Evolutionary conservation across 108 stramenopile species (phyloP).

Genomic region (Skeletonema potamos): DNA sequence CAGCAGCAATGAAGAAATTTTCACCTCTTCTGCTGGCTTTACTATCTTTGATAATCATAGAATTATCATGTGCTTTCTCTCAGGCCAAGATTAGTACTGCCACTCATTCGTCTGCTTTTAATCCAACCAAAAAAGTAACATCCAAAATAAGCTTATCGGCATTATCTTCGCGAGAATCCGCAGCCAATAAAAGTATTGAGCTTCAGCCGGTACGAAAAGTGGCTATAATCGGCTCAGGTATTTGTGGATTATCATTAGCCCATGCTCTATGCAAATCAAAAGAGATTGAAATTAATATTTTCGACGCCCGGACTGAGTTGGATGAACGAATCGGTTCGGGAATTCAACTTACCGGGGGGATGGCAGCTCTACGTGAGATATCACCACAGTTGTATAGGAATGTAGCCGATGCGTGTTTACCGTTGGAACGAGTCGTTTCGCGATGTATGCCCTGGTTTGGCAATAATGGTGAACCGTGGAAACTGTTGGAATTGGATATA

Average conservation of each 20-base stretch:
- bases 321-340: conserved; percentile 55
- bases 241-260: conserved; percentile 70
- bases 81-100: neutral
- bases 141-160: neutral
- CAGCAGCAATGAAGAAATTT: neutral
- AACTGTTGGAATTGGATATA: conserved; percentile 55
- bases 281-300: conserved; percentile 53
- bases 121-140: too few species aligned
- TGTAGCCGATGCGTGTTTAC: conserved; percentile 61
- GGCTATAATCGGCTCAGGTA: conserved; percentile 59
- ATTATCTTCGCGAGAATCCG: too few species aligned
- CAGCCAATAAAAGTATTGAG: neutral
- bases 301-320: conserved; percentile 55
- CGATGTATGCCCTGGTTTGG: conserved; percentile 60
- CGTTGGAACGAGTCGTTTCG: conserved; percentile 45
- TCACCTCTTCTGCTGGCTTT: neutral
- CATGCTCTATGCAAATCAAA: conserved; percentile 44
- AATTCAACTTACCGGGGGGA: conserved; percentile 73
- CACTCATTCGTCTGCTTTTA: neutral
- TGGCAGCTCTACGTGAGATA: conserved; percentile 58
- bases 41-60: neutral
- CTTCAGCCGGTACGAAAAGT: neutral
- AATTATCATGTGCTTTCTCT: neutral
- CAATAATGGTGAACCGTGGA: conserved; percentile 15
- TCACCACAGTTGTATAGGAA: conserved; percentile 50